These are phyloP conservation scores for Elaeagnus macrophylla DNA, from an alignment of 306 rosid genomes.

Conservation along the genomic window DNA sequence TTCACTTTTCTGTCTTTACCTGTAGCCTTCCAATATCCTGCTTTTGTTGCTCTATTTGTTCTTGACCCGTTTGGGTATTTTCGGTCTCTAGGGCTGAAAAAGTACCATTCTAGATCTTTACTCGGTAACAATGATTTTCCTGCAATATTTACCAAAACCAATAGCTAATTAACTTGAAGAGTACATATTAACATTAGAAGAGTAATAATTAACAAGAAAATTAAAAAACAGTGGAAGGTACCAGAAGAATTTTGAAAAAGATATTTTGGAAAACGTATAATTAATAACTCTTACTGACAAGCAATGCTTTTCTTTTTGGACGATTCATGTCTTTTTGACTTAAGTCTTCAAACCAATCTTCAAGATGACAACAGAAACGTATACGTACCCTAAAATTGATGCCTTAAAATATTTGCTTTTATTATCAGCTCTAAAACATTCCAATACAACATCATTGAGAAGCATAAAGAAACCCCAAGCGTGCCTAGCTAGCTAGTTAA, in stretches of 20 bases:
- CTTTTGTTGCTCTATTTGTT: conserved; percentile 83
- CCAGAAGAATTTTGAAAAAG: conserved; percentile 9
- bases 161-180: too few species aligned
- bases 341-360: conserved; percentile 35
- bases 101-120: conserved; percentile 94
- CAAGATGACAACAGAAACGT: conserved; percentile 28
- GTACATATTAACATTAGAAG: too few species aligned
- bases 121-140: conserved; percentile 86
- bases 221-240: too few species aligned
- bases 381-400: conserved; percentile 23
- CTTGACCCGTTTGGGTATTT: conserved; percentile 95
- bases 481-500: conserved; percentile 12
- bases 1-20: conserved; percentile 86
- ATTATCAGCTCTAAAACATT: conserved; percentile 11
- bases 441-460: conserved; percentile 1
- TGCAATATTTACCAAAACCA: conserved; percentile 23
- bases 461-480: conserved; percentile 15
- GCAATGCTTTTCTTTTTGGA: conserved; percentile 20
- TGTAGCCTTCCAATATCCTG: conserved; percentile 94
- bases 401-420: conserved; percentile 18
- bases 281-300: conserved; percentile 16
- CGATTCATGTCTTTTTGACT: conserved; percentile 64
- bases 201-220: too few species aligned
- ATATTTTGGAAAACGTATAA: conserved; percentile 23
- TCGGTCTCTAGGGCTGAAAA: conserved; percentile 81